phyloP scores from a whole-genome alignment of 2,329 filamentous ascomycete species.

The Scortechinia acanthostroma region DNA sequence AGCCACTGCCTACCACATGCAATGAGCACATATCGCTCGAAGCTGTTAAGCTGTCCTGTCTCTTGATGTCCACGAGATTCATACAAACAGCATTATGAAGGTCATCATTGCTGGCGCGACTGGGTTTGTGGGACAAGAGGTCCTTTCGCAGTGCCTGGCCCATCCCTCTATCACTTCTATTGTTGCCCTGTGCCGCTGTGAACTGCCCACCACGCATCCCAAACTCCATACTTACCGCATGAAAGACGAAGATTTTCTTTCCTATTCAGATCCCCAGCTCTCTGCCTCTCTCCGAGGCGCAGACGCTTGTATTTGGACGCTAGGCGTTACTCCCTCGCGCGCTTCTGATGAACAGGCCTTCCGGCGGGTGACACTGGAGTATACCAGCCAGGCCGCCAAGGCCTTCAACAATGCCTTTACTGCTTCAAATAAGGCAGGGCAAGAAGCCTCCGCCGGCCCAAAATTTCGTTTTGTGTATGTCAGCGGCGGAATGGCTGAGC shows the following conservation, averaged over 20 bases:
- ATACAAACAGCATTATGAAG: slow-evolving; percentile 27
- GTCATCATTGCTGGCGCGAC: slow-evolving; percentile 35
- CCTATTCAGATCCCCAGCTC: neutral
- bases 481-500: neutral
- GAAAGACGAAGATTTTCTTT: slow-evolving; percentile 2
- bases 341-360: neutral
- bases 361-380: neutral
- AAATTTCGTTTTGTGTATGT: neutral
- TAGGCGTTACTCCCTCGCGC: neutral
- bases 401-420: neutral
- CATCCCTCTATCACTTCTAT: slow-evolving; percentile 1
- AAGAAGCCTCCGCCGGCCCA: no score
- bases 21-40: no score
- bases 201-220: neutral
- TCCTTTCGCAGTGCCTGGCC: slow-evolving; percentile 14
- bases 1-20: no score
- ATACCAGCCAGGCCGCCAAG: neutral
- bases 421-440: neutral
- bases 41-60: no score
- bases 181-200: slow-evolving; percentile 2
- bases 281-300: slow-evolving; percentile 2
- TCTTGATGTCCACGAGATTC: no score
- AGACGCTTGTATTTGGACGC: slow-evolving; percentile 5
- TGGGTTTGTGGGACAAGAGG: slow-evolving; percentile 31
- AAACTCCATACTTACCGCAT: slow-evolving; percentile 3